Conservation (phyloP, 1,284 basidiomycete genomes). For the Inonotus hispidus region DNA sequence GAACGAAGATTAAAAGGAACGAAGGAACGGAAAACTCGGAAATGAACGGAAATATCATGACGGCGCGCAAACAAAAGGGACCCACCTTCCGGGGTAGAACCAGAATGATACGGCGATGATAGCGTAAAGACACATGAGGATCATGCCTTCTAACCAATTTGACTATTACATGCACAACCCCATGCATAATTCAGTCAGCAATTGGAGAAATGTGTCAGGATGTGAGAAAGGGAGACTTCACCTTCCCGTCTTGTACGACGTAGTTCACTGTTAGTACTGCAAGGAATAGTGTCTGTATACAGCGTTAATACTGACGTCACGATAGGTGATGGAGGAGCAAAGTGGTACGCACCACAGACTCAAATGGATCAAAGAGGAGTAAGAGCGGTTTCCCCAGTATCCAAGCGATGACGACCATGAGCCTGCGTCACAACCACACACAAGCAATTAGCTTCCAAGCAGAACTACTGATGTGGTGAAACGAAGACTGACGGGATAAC, state of each 20-base stretch:
- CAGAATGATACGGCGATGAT: conserved; percentile 61
- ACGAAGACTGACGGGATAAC: conserved; percentile 63
- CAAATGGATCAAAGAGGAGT: conserved; percentile 76
- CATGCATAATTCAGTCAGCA: neutral
- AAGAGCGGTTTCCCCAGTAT: conserved; percentile 63
- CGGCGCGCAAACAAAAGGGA: neutral
- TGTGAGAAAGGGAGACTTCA: neutral
- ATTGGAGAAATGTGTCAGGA: neutral
- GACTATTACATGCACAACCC: conserved; percentile 29
- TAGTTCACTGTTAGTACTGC: conserved; percentile 61
- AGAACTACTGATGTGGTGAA: neutral
- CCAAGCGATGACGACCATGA: conserved; percentile 63
- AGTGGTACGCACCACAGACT: conserved; percentile 47
- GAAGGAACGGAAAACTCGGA: no score
- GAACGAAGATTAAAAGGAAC: no score
- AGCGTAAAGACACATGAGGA: conserved; percentile 53
- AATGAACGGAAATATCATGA: no score
- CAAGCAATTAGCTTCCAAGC: neutral
- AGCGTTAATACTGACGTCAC: neutral
- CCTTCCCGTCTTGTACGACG: conserved; percentile 57
- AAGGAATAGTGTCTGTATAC: neutral
- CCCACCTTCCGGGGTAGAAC: conserved; percentile 50
- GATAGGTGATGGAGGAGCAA: neutral
- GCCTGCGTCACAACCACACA: conserved; percentile 31
- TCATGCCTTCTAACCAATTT: conserved; percentile 57